These are phyloP conservation scores for Aspergillus flavus DNA, from an alignment of 2,329 filamentous ascomycete species.

Conservation along the genomic window DNA sequence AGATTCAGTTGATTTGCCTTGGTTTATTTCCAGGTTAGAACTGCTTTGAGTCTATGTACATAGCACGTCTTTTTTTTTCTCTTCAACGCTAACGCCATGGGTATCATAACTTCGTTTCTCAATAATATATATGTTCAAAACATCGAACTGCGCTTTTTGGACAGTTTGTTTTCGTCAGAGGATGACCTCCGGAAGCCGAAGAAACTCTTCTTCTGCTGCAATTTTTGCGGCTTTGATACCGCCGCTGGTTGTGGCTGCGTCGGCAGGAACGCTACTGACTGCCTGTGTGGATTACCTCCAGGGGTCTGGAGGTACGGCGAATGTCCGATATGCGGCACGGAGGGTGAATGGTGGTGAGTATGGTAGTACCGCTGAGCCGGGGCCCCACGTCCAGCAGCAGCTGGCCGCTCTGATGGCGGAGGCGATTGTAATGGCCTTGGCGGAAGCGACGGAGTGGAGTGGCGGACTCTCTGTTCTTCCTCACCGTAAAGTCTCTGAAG, in stretches of 20 bases:
- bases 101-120: slow-evolving; percentile 22
- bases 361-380: slow-evolving; percentile 17
- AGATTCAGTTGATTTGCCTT: background rate
- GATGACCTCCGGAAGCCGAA: slow-evolving; percentile 45
- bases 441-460: slow-evolving; percentile 25
- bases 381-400: slow-evolving; percentile 10
- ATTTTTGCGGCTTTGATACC: slow-evolving; percentile 3
- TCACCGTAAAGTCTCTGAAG: slow-evolving; percentile 61
- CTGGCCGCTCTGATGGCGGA: slow-evolving; percentile 20
- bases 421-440: slow-evolving; percentile 23
- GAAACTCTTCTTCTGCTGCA: slow-evolving; percentile 48
- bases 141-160: slow-evolving; percentile 51
- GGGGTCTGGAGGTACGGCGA: slow-evolving; percentile 1
- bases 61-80: background rate
- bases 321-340: slow-evolving; percentile 13
- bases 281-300: background rate
- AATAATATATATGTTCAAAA: slow-evolving; percentile 33
- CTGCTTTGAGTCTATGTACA: slow-evolving; percentile 2
- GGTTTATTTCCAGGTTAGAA: background rate
- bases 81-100: slow-evolving; percentile 4
- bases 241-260: slow-evolving; percentile 8
- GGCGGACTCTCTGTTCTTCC: slow-evolving; percentile 40
- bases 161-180: slow-evolving; percentile 39
- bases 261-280: slow-evolving; percentile 15
- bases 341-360: slow-evolving; percentile 16